A percentile compares a stretch with the other conserved stretches of the same genome.
Evolutionary conservation across 495 filamentous ascomycete genomes (phyloP).

Genomic region (Aspergillus ostianus): DNA sequence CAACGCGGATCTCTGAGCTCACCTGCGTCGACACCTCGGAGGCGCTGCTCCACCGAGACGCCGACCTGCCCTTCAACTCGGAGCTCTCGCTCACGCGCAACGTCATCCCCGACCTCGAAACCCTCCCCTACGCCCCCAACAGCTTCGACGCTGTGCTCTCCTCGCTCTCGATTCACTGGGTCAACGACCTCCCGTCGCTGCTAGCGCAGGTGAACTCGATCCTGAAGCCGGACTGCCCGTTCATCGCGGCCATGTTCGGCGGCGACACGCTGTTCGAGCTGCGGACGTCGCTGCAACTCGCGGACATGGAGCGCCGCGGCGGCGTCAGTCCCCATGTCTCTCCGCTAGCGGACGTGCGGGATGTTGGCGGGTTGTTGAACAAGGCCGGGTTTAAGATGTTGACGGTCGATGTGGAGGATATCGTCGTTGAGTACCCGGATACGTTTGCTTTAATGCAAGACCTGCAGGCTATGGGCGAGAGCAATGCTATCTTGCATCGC

Average conservation of each 20-base stretch:
- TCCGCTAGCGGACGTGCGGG: slow-evolving; percentile 86
- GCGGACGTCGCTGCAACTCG: slow-evolving; percentile 88
- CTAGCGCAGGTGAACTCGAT: slow-evolving; percentile 76
- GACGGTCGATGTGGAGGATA: slow-evolving; percentile 96
- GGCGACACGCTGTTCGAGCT: slow-evolving; percentile 94
- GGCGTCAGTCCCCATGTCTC: slow-evolving; percentile 85
- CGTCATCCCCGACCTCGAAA: slow-evolving; percentile 65
- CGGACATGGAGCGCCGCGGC: slow-evolving; percentile 82
- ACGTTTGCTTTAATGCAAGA: slow-evolving; percentile 89
- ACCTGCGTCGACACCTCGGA: slow-evolving; percentile 78
- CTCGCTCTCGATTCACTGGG: slow-evolving; percentile 90
- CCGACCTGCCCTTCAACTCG: slow-evolving; percentile 69
- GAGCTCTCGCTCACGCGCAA: slow-evolving; percentile 67
- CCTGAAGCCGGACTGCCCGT: slow-evolving; percentile 87
- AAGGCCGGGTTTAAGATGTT: slow-evolving; percentile 91
- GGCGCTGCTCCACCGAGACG: slow-evolving; percentile 79
- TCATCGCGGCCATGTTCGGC: slow-evolving; percentile 94
- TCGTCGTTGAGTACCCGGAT: slow-evolving; percentile 93
- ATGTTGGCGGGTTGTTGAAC: slow-evolving; percentile 83
- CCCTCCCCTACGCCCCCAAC: slow-evolving; percentile 72
- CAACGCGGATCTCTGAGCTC: slow-evolving; percentile 64
- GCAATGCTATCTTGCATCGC: slow-evolving; percentile 78
- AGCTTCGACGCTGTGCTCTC: slow-evolving; percentile 87
- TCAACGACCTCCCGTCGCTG: slow-evolving; percentile 88
- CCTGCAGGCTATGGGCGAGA: slow-evolving; percentile 92